Percentiles rank a stretch among this genome's conserved stretches.
phyloP scores from a whole-genome alignment of 2,329 filamentous ascomycete species.

The Coniochaeta hoffmannii region DNA sequence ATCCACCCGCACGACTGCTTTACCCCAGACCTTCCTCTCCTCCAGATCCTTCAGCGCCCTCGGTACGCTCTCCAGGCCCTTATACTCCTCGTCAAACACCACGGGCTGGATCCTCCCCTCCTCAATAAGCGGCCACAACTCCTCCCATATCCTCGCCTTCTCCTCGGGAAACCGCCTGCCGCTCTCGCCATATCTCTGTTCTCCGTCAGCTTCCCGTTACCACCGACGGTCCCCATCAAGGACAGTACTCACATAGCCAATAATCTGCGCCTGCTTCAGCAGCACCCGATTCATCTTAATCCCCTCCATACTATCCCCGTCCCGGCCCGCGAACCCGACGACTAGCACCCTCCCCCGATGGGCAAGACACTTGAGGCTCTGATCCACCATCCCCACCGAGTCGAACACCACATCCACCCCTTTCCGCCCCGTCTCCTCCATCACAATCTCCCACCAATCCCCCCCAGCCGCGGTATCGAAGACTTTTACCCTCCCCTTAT shows the following conservation, averaged over 20 bases:
- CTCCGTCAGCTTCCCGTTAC: neutral
- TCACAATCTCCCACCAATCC: constrained; percentile 43
- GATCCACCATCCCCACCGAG: constrained; percentile 47
- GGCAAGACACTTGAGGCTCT: constrained; percentile 44
- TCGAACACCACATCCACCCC: constrained; percentile 54
- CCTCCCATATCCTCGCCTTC: constrained; percentile 41
- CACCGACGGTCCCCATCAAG: neutral
- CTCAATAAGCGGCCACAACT: constrained; percentile 39
- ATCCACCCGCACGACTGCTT: constrained; percentile 42
- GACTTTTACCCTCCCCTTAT: constrained; percentile 28
- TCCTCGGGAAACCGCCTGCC: constrained; percentile 39
- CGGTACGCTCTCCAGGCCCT: constrained; percentile 40
- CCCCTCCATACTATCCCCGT: constrained; percentile 41
- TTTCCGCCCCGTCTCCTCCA: constrained; percentile 34
- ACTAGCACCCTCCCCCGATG: constrained; percentile 47
- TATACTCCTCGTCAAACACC: constrained; percentile 38
- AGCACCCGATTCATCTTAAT: constrained; percentile 47
- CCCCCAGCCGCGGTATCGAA: constrained; percentile 23
- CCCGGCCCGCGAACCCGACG: constrained; percentile 48
- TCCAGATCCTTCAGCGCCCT: constrained; percentile 43
- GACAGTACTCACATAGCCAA: constrained; percentile 39
- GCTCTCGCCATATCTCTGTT: constrained; percentile 46
- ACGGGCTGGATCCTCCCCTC: constrained; percentile 40
- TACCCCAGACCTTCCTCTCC: constrained; percentile 43
- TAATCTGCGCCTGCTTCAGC: constrained; percentile 42